Percentiles rank a stretch among this genome's conserved stretches.
Evolutionary conservation across 306 rosid species (phyloP).

Genomic region (Quercus bicolor): DNA sequence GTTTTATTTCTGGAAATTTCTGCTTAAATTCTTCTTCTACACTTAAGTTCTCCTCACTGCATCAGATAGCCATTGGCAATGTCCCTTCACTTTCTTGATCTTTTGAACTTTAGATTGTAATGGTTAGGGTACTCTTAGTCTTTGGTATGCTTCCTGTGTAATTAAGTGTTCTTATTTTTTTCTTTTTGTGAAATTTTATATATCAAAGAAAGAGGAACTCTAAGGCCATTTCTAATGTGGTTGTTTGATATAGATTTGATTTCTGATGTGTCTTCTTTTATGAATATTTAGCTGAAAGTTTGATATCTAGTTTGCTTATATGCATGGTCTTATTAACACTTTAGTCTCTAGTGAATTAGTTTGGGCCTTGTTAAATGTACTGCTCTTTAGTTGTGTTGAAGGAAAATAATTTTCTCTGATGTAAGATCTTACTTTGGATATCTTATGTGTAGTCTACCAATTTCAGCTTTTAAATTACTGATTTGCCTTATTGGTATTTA

Average conservation of each 20-base stretch:
- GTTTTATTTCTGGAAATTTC: too few species aligned
- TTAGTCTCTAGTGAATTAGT: background rate
- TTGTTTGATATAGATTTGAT: background rate
- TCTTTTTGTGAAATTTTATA: too few species aligned
- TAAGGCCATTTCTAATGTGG: background rate
- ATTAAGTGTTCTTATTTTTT: too few species aligned
- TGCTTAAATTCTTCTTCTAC: too few species aligned
- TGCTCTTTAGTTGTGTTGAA: slow-evolving; percentile 7
- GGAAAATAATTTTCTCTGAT: slow-evolving; percentile 3
- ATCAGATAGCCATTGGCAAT: background rate
- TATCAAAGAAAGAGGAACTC: too few species aligned
- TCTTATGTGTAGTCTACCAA: background rate
- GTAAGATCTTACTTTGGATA: slow-evolving; percentile 6
- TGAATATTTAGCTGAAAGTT: background rate
- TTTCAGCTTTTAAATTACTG: background rate
- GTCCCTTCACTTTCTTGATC: background rate
- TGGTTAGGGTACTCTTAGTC: background rate
- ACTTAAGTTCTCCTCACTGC: too few species aligned
- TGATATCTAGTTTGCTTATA: slow-evolving; percentile 5
- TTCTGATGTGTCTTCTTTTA: background rate
- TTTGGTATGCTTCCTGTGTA: background rate
- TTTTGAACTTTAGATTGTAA: background rate
- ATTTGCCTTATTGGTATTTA: background rate
- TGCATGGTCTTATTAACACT: background rate
- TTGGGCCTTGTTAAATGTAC: background rate